A percentile compares a stretch with the other conserved stretches of the same genome.
Evolutionary conservation across 108 stramenopile genomes (phyloP).

Genomic region (Asterionellopsis glacialis): DNA sequence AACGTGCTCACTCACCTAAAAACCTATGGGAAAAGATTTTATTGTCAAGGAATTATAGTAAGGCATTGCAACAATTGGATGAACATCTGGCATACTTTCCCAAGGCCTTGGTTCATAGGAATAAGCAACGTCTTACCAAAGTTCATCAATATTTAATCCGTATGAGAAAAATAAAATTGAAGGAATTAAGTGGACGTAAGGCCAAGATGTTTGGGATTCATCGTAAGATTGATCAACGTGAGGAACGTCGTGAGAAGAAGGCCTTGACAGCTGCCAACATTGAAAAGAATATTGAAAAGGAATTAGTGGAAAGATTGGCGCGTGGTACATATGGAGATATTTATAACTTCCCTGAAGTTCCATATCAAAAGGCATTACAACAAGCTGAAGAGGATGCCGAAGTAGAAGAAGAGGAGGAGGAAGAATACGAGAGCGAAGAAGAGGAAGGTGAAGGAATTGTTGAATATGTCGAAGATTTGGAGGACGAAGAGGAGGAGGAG

Average conservation of each 20-base stretch:
- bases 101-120: constrained; percentile 87
- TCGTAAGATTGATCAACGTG: constrained; percentile 89
- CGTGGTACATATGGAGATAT: constrained; percentile 96
- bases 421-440: constrained; percentile 46
- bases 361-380: constrained; percentile 82
- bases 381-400: constrained; percentile 56
- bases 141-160: constrained; percentile 97
- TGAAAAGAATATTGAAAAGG: constrained; percentile 88
- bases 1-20: constrained; percentile 95
- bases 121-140: constrained; percentile 98
- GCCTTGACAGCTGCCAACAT: constrained; percentile 91
- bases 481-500: constrained; percentile 64
- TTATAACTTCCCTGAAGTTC: constrained; percentile 92
- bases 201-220: constrained; percentile 75
- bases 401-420: constrained; percentile 65
- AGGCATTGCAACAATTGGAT: constrained; percentile 87
- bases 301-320: constrained; percentile 91
- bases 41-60: constrained; percentile 87
- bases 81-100: constrained; percentile 94
- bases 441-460: constrained; percentile 34
- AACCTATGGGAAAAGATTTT: constrained; percentile 97
- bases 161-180: constrained; percentile 93
- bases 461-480: constrained; percentile 84
- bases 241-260: constrained; percentile 90
- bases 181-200: constrained; percentile 66